Evolutionary conservation across 805 yeast species (phyloP).

Genomic region (Kodamaea kaohsiungensis): DNA sequence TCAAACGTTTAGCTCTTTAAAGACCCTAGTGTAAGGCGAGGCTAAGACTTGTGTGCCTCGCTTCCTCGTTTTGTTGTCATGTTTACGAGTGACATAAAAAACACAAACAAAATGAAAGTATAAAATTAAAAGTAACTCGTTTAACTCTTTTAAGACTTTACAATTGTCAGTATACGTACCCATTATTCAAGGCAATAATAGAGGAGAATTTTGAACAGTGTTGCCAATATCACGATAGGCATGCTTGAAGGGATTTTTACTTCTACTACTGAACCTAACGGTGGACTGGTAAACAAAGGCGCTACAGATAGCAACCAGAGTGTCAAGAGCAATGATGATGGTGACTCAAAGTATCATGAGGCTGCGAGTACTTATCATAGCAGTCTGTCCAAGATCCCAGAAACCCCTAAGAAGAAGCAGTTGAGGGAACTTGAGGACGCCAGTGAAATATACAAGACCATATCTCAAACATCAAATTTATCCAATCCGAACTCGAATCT

Average conservation of each 20-base stretch:
- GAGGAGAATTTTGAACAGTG: background rate
- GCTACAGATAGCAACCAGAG: background rate
- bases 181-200: background rate
- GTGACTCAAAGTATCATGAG: background rate
- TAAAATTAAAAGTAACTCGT: background rate
- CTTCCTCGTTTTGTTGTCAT: background rate
- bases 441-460: slow-evolving; percentile 12
- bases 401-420: background rate
- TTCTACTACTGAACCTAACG: background rate
- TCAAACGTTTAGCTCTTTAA: background rate
- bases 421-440: slow-evolving; percentile 12
- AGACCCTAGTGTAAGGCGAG: background rate
- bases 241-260: background rate
- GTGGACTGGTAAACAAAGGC: background rate
- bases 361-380: background rate
- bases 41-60: background rate
- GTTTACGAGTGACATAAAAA: background rate
- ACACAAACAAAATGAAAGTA: background rate
- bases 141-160: background rate
- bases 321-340: background rate
- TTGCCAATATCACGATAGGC: background rate
- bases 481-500: slow-evolving; percentile 2
- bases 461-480: slow-evolving; percentile 8
- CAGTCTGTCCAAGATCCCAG: background rate
- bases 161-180: background rate